Base-by-base conservation (phyloP, 352 stramenopile species). In the Globisporangium canariense region DNA sequence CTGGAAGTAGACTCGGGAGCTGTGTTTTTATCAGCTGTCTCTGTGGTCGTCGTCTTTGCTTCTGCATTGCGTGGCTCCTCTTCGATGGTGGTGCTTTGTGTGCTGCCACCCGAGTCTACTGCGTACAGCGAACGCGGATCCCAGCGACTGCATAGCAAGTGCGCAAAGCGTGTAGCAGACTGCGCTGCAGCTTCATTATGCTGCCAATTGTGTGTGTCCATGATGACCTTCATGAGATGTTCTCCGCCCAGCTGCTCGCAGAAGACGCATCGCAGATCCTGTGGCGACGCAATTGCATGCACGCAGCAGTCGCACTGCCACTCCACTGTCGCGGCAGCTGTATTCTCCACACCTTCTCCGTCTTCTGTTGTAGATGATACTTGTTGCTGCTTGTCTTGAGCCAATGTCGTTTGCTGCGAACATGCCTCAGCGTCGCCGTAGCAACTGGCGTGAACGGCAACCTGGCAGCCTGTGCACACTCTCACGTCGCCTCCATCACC, bases 301-400 rank as follows among this genome's bases (percentile, higher is more conserved):
- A 46, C 32, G 45, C 78, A 88, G 60, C 68, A 79, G 59, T 86
- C 78, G 59, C 78, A 88, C 14, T 59, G 64, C 78, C 78, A 88
- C 3, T 43, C 54, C 14, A 11, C 7, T 9, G 2, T n/a, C 3
- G 10, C 13, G 8, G 13, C n/a, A 6, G 22, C 45, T 46, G 2
- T 28, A 36, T 10, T 28, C 30, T 14, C 14, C 25, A 11, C 8
- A 4, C 41, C 36, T 11, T 51, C 18, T 16, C 55, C 25, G 18
- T 30, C 34, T 60, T 58, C 36, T 52, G 58, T 18, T 58, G 13
- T 36, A 54, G 25, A 7, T 36, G 32, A 14, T 20, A 38, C 63
- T 50, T 53, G 34, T 14, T 64, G 43, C 8, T 50, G 41, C 22
- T 60, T 18, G 30, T 52, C 7, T 18, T 32, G 18, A 30, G 4